A percentile compares a stretch with the other conserved stretches of the same genome.
phyloP scores from a whole-genome alignment of 495 filamentous ascomycete genomes.

The Penicillium maclennaniae region DNA sequence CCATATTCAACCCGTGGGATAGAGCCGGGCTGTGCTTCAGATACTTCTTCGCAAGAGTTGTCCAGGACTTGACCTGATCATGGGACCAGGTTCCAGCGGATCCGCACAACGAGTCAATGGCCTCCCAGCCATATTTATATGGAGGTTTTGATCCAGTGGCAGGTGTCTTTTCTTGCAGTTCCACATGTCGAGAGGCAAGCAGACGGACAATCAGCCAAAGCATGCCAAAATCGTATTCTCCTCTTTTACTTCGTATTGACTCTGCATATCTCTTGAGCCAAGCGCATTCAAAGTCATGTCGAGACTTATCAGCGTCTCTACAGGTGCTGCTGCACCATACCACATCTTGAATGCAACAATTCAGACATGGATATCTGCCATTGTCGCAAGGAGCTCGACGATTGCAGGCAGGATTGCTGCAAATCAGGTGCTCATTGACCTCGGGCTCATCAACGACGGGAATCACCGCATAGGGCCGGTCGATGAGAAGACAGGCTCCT shows the following conservation, averaged over 20 bases:
- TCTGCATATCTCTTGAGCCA: conserved; percentile 32
- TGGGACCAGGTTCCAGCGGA: conserved; percentile 35
- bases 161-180: conserved; percentile 1
- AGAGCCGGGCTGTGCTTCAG: conserved; percentile 18
- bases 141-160: neutral
- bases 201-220: conserved; percentile 40
- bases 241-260: conserved; percentile 30
- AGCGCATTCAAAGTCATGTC: conserved; percentile 36
- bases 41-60: conserved; percentile 35
- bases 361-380: conserved; percentile 21
- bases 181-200: conserved; percentile 26
- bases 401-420: conserved; percentile 37
- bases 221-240: conserved; percentile 41
- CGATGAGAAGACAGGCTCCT: conserved; percentile 31
- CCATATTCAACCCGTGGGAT: conserved; percentile 22
- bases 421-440: conserved; percentile 22
- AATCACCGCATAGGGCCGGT: conserved; percentile 35
- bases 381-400: conserved; percentile 4
- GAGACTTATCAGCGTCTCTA: conserved; percentile 18
- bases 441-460: conserved; percentile 30
- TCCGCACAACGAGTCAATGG: conserved; percentile 34
- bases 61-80: conserved; percentile 31
- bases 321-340: conserved; percentile 31
- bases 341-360: conserved; percentile 30
- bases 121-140: conserved; percentile 27